Evolutionary conservation across 2,329 filamentous ascomycete species (phyloP), one percentile per base, ranked within the genome.

Genomic region (Monilinia laxa): DNA sequence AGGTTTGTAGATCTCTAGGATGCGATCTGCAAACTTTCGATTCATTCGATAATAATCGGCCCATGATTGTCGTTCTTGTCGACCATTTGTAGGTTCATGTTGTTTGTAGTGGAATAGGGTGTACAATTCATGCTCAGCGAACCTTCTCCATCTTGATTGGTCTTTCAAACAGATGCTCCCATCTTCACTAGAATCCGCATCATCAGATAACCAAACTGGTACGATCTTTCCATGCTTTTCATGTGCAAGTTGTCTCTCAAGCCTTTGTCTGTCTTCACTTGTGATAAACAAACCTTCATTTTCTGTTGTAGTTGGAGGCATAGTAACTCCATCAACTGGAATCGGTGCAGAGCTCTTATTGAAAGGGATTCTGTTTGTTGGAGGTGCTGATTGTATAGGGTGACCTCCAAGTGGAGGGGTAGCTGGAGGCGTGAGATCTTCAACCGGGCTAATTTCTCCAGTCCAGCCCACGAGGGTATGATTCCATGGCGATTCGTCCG

Each of bases 41-140:
- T 97, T 98, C 86, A 97, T 90, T 64, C 90, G 89, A 77, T 93
- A 91, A 79, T 97, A 98, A 79, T 98, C 93, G 35, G 90, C 87
- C 93, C 94, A 98, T 73, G 93, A 88, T 53, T 90, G 84, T 64
- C 91, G 88, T 76, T 95, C 91, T 23, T 87, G 87, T 71, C 90
- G 87, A 47, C 93, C 93, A 77, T 97, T 91, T 16, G 88, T 91
- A 1, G 94, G 92, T 77, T 93, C 92, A 75, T 96, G 91, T 75
- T 95, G 92, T 80, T 96, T 96, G 83, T 98, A 98, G 79, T 98
- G 94, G 77, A 97, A 93, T 12, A 97, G 84, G 1, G 92, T 93
- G 80, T 96, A 97, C 38, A 98, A 83, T 73, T 97, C 91, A 75
- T 93, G 88, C 80, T 97, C 93, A 20, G 93, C 92, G 78, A 95